These are phyloP conservation scores for Rickenella mellea DNA, from an alignment of 768 basidiomycete species.

Conservation along the genomic window DNA sequence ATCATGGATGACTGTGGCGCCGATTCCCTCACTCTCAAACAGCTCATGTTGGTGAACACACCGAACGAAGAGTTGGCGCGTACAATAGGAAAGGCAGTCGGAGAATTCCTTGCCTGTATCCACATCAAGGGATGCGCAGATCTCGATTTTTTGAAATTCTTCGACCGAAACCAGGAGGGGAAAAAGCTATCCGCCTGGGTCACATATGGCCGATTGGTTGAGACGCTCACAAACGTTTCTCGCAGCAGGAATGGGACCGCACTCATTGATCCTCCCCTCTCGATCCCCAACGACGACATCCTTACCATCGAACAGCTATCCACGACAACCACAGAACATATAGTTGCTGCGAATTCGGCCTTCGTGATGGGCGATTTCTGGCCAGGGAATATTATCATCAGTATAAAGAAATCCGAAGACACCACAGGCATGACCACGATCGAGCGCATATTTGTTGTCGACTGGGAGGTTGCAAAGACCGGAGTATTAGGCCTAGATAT, in stretches of 20 bases:
- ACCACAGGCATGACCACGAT: conserved; percentile 16
- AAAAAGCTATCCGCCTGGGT: conserved; percentile 28
- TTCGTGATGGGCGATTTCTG: conserved; percentile 63
- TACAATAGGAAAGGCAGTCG: conserved; percentile 43
- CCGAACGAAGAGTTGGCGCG: conserved; percentile 20
- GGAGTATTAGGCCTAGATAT: conserved; percentile 52
- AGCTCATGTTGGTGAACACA: conserved; percentile 23
- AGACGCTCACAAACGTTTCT: conserved; percentile 13
- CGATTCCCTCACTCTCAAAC: conserved; percentile 28
- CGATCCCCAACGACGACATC: conserved; percentile 27
- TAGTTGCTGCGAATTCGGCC: conserved; percentile 21
- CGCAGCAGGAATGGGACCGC: conserved; percentile 22
- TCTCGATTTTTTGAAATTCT: conserved; percentile 21
- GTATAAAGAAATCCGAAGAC: conserved; percentile 18
- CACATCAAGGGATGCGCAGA: conserved; percentile 36
- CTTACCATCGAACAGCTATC: conserved; percentile 23
- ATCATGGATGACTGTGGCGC: conserved; percentile 57
- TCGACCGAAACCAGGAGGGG: conserved; percentile 30
- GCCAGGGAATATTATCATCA: conserved; percentile 59
- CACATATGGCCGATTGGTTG: conserved; percentile 36
- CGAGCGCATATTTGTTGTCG: conserved; percentile 39
- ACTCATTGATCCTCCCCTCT: conserved; percentile 32
- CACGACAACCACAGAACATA: conserved; percentile 18
- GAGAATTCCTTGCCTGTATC: conserved; percentile 42
- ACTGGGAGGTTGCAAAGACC: conserved; percentile 57